These are phyloP conservation scores for Coelastrella sp. DNA, from an alignment of 139 green algal genomes.

Conservation along the genomic window DNA sequence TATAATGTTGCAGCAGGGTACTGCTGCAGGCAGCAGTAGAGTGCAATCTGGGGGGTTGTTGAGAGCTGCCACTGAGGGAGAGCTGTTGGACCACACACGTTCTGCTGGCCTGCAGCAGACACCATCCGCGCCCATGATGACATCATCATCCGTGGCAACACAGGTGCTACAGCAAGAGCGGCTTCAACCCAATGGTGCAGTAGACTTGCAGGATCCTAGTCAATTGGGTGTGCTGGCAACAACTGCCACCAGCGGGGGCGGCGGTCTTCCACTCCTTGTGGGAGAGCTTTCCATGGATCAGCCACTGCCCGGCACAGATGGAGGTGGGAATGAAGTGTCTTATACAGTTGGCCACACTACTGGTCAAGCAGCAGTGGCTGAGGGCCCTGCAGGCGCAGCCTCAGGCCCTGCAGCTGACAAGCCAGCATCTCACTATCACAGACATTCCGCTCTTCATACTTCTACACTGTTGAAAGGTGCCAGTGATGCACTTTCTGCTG, in stretches of 20 bases:
- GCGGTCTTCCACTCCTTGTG: not conserved
- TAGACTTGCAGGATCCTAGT: not conserved
- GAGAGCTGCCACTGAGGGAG: no score
- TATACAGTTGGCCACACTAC: no score
- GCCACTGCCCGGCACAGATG: not conserved
- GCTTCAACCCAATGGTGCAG: not conserved
- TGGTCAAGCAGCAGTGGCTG: not conserved
- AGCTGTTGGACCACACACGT: no score
- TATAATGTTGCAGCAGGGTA: not conserved
- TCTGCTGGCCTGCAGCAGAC: no score
- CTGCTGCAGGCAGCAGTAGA: not conserved
- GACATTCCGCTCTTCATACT: no score
- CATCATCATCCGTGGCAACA: not conserved
- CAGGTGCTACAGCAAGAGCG: not conserved
- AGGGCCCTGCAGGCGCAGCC: not conserved
- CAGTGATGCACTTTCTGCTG: no score
- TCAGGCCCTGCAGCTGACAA: not conserved
- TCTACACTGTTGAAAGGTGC: no score
- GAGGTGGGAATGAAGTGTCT: not conserved
- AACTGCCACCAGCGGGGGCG: not conserved
- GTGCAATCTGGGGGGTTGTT: no score
- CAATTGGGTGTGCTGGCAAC: not conserved
- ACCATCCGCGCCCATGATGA: no score
- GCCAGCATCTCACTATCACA: no score
- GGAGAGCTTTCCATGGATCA: conserved; percentile 26